Conservation (phyloP, 441 rosid species). For the Populus hybrid region DNA sequence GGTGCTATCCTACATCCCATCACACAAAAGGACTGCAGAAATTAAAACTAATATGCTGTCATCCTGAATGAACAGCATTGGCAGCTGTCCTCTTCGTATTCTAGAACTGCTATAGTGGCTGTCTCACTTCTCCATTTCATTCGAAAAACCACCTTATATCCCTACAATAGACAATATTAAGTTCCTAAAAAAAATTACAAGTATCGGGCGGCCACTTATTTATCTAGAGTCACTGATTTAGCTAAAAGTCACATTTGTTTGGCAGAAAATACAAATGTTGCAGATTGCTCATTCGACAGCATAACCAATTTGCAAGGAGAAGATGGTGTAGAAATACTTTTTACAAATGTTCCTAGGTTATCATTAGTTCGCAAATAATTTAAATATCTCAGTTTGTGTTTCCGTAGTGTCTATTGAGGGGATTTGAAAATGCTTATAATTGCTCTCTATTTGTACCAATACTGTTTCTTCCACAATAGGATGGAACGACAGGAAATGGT, state of each 20-base stretch:
- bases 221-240: background rate
- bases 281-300: background rate
- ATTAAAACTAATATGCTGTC: background rate
- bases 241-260: background rate
- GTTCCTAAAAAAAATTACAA: background rate
- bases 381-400: background rate
- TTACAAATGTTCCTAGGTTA: background rate
- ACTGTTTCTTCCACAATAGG: constrained; percentile 40
- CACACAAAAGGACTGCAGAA: background rate
- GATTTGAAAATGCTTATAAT: background rate
- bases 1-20: background rate
- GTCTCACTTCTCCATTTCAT: background rate
- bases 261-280: background rate
- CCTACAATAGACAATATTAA: background rate
- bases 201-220: background rate
- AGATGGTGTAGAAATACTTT: background rate
- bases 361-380: background rate
- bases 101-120: background rate
- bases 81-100: background rate
- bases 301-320: background rate
- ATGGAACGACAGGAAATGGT: constrained; percentile 78
- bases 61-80: background rate
- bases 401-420: background rate
- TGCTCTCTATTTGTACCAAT: background rate
- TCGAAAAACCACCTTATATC: background rate